Percentiles rank a stretch among this genome's conserved stretches.
These are phyloP conservation scores for Candida insectorum DNA, from an alignment of 805 yeast genomes.

Conservation along the genomic window DNA sequence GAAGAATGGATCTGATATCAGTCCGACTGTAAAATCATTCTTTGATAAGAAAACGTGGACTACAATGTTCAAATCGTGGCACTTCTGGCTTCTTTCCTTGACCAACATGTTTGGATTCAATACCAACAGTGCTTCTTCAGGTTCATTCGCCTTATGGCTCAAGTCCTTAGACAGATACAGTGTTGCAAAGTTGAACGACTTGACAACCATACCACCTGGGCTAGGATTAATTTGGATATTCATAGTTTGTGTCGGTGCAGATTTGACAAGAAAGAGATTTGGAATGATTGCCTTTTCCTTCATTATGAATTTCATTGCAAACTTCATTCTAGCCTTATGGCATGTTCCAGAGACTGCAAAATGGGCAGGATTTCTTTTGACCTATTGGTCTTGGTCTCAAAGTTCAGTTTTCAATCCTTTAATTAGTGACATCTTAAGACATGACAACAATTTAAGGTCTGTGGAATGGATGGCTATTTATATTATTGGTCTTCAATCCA, in stretches of 20 bases:
- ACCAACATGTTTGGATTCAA: conserved; percentile 26
- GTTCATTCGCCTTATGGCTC: conserved; percentile 32
- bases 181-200: conserved; percentile 44
- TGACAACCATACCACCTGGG: conserved; percentile 56
- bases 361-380: conserved; percentile 17
- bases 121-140: conserved; percentile 27
- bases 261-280: conserved; percentile 32
- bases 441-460: conserved; percentile 18
- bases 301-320: conserved; percentile 17
- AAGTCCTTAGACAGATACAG: conserved; percentile 33
- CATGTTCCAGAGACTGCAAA: conserved; percentile 17
- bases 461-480: conserved; percentile 18
- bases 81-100: conserved; percentile 23
- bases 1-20: conserved; percentile 17
- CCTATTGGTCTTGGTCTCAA: conserved; percentile 20
- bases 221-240: conserved; percentile 52
- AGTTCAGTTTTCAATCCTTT: conserved; percentile 19
- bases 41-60: conserved; percentile 24
- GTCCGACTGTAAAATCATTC: conserved; percentile 17
- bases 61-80: conserved; percentile 28
- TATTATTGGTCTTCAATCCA: conserved; percentile 22
- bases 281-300: conserved; percentile 17
- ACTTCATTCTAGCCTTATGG: conserved; percentile 18
- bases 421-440: conserved; percentile 17
- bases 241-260: conserved; percentile 48